Conservation (phyloP, 1,284 basidiomycete genomes). For the Ceratobasidium papillatum region DNA sequence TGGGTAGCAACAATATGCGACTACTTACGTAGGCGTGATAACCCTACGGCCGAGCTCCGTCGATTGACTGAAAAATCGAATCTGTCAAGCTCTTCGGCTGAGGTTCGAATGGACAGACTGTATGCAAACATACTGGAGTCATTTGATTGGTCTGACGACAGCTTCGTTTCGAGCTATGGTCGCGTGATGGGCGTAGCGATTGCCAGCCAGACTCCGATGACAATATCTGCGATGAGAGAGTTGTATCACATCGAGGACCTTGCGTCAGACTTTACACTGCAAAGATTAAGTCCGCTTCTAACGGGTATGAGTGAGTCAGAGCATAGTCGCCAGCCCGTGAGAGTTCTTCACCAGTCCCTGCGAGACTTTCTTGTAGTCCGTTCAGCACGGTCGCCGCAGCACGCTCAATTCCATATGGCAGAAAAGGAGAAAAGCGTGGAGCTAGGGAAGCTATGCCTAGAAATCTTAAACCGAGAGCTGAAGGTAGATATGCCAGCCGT, state of each 20-base stretch:
- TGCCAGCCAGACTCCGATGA: slow-evolving; percentile 32
- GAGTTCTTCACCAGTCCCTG: slow-evolving; percentile 16
- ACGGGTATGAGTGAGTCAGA: background rate
- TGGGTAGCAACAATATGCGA: slow-evolving; percentile 47
- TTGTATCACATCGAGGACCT: background rate
- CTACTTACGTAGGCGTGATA: slow-evolving; percentile 39
- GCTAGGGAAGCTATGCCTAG: background rate
- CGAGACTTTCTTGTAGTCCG: slow-evolving; percentile 9
- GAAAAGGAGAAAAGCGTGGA: background rate
- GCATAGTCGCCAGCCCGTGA: background rate
- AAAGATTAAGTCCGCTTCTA: slow-evolving; percentile 1
- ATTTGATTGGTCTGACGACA: slow-evolving; percentile 47
- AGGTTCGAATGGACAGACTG: slow-evolving; percentile 46
- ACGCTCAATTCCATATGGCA: background rate
- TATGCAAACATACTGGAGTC: slow-evolving; percentile 47
- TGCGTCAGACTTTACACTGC: background rate
- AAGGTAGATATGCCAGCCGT: background rate
- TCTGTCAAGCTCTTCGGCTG: slow-evolving; percentile 7
- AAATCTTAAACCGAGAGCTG: background rate
- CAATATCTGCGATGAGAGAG: background rate
- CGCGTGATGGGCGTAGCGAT: slow-evolving; percentile 47
- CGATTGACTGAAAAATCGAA: slow-evolving; percentile 9
- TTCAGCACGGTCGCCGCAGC: background rate
- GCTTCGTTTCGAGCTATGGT: slow-evolving; percentile 47
- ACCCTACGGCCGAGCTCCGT: slow-evolving; percentile 45